phyloP scores from a whole-genome alignment of 495 filamentous ascomycete species.

The Penicillium nucicola region DNA sequence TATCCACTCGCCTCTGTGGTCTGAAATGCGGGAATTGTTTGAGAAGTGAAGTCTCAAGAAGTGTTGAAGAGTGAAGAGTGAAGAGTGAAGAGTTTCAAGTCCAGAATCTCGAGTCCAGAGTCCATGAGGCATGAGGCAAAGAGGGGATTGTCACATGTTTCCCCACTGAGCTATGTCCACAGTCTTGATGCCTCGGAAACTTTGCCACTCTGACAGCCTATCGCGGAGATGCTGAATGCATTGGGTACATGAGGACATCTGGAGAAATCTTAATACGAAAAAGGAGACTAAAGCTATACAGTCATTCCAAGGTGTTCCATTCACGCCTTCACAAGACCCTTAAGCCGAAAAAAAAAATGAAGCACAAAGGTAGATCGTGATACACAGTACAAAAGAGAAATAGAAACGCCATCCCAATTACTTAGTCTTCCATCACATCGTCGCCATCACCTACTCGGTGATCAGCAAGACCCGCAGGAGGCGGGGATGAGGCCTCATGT shows the following conservation, averaged over 20 bases:
- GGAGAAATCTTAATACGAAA: too few relatives aligned
- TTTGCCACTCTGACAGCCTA: too few relatives aligned
- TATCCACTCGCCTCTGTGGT: background rate
- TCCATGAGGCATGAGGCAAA: background rate
- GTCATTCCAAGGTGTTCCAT: background rate
- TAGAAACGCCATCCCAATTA: slow-evolving; percentile 10
- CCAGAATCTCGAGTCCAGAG: too few relatives aligned
- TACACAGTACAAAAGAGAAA: slow-evolving; percentile 5
- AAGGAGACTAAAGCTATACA: background rate
- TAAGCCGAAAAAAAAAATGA: background rate
- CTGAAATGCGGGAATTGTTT: too few relatives aligned
- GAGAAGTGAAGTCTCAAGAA: too few relatives aligned
- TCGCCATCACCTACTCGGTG: slow-evolving; percentile 24
- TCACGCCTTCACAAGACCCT: background rate
- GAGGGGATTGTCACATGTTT: background rate
- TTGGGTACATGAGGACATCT: too few relatives aligned
- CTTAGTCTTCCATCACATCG: slow-evolving; percentile 31
- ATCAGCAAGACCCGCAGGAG: slow-evolving; percentile 11
- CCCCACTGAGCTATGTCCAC: background rate
- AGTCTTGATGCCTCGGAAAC: background rate
- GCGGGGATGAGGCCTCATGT: slow-evolving; percentile 37
- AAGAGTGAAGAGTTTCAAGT: too few relatives aligned
- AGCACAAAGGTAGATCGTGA: slow-evolving; percentile 9
- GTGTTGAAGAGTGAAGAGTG: too few relatives aligned
- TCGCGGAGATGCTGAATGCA: too few relatives aligned